Base-by-base conservation (phyloP, 768 basidiomycete genomes). In the Serendipita sp. region DNA sequence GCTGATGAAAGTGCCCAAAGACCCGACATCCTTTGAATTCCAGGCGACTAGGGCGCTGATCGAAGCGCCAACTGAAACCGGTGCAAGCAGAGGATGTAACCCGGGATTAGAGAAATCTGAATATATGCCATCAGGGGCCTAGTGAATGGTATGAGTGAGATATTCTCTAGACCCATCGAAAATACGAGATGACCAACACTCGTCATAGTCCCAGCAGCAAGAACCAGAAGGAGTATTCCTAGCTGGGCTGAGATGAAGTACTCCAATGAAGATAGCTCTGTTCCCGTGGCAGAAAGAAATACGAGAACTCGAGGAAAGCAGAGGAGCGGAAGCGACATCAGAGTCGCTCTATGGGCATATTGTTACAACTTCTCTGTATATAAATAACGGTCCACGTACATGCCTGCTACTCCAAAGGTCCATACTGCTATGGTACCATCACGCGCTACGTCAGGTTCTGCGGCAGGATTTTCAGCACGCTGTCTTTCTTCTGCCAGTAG, bases 231-330 rank as follows among this genome's bases (percentile, higher is more conserved):
- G 66, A 82, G 73, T 48, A 90, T 76, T 17, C 83, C 85, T 62
- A 84, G 76, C 41, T 87, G 82, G n/a, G 79, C 69, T 14, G 82
- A 76, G 45, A 91, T 78, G 72, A 85, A 88, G 24, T 76, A 73
- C 69, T 90, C 88, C 34, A 90, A 76, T 2, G 81, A 73, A 2
- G 87, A 86, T 56, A 88, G 76, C 20, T 71, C 67, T 53, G 74
- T 71, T 22, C 38, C 56, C 17, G 61, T 44, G 2, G 79, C 78
- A 13, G 85, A 77, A 61, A 87, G 72, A 70, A 89, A 88, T 60
- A 88, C 78, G 33, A 89, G 74, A 56, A 89, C 69, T 30, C 81
- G 78, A 61, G 88, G 87, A 64, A 77, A 85, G 33, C 81, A 68
- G 2, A 79, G 68, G 53, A 82, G 72, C 66, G 72, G 72, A 26